Percentiles rank a stretch among this genome's conserved stretches.
phyloP scores from a whole-genome alignment of 495 filamentous ascomycete species.

The Endocarpon pusillum region DNA sequence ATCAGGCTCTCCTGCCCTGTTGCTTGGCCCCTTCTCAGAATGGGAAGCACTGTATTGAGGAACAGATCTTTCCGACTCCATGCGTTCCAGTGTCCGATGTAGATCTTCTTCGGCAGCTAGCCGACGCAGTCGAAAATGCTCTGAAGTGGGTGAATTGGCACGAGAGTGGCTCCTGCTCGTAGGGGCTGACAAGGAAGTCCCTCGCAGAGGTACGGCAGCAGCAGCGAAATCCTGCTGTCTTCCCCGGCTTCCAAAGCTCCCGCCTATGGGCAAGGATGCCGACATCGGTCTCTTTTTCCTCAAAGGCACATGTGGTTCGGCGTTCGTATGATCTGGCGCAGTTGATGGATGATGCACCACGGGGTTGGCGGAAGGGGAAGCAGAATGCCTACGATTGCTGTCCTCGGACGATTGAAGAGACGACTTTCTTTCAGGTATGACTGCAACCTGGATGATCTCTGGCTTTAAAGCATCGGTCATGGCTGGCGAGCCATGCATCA shows the following conservation, averaged over 20 bases:
- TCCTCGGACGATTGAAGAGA: constrained; percentile 38
- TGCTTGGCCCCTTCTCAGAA: too few relatives aligned
- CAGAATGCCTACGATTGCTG: constrained; percentile 22
- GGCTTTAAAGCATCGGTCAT: too few relatives aligned
- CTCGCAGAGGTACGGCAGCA: constrained; percentile 41
- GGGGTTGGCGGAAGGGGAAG: constrained; percentile 20
- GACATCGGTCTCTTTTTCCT: constrained; percentile 23
- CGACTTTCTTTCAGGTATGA: constrained; percentile 51
- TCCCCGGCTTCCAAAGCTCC: constrained; percentile 6
- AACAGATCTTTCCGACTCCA: constrained; percentile 4
- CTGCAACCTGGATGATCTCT: constrained; percentile 51
- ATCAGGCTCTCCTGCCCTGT: too few relatives aligned
- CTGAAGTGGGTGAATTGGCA: constrained; percentile 46
- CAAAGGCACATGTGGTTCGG: constrained; percentile 18
- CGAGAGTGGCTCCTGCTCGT: constrained; percentile 52
- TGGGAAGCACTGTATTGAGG: constrained; percentile 1
- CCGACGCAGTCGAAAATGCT: constrained; percentile 45
- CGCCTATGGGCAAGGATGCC: constrained; percentile 17
- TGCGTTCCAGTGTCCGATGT: not conserved
- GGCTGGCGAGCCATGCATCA: constrained; percentile 34
- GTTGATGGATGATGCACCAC: constrained; percentile 20
- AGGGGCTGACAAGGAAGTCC: constrained; percentile 53
- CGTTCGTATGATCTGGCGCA: constrained; percentile 15
- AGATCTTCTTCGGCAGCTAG: constrained; percentile 7
- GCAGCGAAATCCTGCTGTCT: constrained; percentile 18